Evolutionary conservation across 2,329 filamentous ascomycete species (phyloP).

Genomic region (Aspergillus sp.): DNA sequence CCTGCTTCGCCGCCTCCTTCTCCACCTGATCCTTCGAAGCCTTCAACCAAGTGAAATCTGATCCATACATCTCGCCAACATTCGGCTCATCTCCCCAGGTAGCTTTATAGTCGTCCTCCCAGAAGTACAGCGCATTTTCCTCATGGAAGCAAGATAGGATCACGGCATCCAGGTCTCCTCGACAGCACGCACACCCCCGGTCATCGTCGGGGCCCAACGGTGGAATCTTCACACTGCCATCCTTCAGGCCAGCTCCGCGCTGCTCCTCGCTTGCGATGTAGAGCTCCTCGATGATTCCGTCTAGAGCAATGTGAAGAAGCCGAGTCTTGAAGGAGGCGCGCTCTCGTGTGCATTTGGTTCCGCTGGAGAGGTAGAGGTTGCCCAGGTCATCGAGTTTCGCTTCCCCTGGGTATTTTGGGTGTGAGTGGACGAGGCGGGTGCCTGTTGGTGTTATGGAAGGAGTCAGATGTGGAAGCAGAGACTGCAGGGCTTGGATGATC

Average conservation of each 20-base stretch:
- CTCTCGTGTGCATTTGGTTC: constrained; percentile 18
- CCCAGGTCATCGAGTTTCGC: constrained; percentile 19
- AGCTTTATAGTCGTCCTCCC: constrained; percentile 20
- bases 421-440: constrained; percentile 15
- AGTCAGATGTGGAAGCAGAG: constrained; percentile 21
- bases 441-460: constrained; percentile 17
- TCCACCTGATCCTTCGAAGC: constrained; percentile 14
- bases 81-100: constrained; percentile 21
- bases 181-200: constrained; percentile 24
- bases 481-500: constrained; percentile 18
- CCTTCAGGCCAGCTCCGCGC: background rate
- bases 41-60: background rate
- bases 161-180: constrained; percentile 23
- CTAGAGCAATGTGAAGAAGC: constrained; percentile 21
- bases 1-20: background rate
- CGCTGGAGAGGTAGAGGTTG: constrained; percentile 22
- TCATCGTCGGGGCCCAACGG: background rate
- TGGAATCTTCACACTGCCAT: constrained; percentile 17
- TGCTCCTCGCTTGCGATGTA: constrained; percentile 16
- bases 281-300: constrained; percentile 19
- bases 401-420: constrained; percentile 21
- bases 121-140: constrained; percentile 23
- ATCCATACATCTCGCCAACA: background rate
- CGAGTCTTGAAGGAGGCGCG: constrained; percentile 25
- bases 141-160: constrained; percentile 22